phyloP scores from a whole-genome alignment of 495 filamentous ascomycete species.

The Jackrogersella minutella region DNA sequence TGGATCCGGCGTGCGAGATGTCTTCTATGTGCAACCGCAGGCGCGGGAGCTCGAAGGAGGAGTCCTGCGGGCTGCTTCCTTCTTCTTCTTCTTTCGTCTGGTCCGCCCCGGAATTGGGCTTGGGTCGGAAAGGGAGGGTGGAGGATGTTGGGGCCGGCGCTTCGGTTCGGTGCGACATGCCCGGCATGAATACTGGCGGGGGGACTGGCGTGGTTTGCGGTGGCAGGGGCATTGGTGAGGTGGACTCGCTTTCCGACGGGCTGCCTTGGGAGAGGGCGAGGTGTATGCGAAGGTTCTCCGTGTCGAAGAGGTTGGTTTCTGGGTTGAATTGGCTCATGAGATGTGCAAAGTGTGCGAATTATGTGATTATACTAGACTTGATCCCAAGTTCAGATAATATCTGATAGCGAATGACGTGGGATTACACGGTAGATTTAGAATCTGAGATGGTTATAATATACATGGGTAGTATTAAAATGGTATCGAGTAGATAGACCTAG shows the following conservation, averaged over 20 bases:
- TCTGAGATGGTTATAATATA: too few relatives aligned
- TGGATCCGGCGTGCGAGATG: constrained; percentile 68
- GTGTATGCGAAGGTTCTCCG: constrained; percentile 13
- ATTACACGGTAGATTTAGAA: too few relatives aligned
- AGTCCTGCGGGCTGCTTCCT: too few relatives aligned
- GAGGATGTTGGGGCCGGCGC: constrained; percentile 19
- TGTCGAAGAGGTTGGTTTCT: constrained; percentile 8
- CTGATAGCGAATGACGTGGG: too few relatives aligned
- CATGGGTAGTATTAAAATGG: too few relatives aligned
- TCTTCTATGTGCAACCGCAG: constrained; percentile 76
- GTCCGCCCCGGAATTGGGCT: not conserved
- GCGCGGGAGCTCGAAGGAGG: constrained; percentile 57
- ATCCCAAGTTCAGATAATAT: not conserved
- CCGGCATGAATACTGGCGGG: constrained; percentile 41
- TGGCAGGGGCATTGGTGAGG: constrained; percentile 35
- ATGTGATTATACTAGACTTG: not conserved
- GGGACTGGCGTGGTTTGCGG: constrained; percentile 46
- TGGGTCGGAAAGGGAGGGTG: constrained; percentile 17
- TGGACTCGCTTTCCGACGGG: not conserved
- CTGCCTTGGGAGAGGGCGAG: constrained; percentile 15
- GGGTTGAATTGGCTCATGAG: constrained; percentile 15
- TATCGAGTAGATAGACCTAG: too few relatives aligned
- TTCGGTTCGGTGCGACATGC: constrained; percentile 36
- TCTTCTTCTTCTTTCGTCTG: not conserved
- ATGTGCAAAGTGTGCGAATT: not conserved